Evolutionary conservation across 345 rosid genomes (phyloP).

Genomic region (Arabidopsis suecica): DNA sequence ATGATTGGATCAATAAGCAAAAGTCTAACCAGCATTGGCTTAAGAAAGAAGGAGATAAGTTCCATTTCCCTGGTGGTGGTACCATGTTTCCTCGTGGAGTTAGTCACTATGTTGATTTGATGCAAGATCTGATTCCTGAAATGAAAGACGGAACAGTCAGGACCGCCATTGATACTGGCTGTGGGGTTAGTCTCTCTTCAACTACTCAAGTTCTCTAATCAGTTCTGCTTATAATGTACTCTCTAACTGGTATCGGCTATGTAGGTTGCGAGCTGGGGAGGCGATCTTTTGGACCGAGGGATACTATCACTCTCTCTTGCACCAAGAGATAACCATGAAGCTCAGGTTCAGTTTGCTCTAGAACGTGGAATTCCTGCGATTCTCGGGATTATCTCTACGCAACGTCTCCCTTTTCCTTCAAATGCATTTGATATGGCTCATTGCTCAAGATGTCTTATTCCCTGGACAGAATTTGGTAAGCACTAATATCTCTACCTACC

Average conservation of each 20-base stretch:
- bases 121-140: conserved; percentile 91
- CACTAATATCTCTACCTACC: background rate
- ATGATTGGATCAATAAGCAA: conserved; percentile 95
- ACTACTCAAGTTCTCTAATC: background rate
- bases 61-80: conserved; percentile 96
- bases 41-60: conserved; percentile 90
- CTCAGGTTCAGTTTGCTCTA: conserved; percentile 96
- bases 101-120: conserved; percentile 85
- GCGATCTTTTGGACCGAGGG: conserved; percentile 90
- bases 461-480: conserved; percentile 99
- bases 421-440: conserved; percentile 98
- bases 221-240: background rate
- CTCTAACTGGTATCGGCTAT: no score
- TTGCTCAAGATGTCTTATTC: conserved; percentile 99
- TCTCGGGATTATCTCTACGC: conserved; percentile 94
- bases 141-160: conserved; percentile 91
- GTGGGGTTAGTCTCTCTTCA: conserved; percentile 71
- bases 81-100: conserved; percentile 98
- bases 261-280: conserved; percentile 99
- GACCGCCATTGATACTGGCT: conserved; percentile 96
- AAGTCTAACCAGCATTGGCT: conserved; percentile 99
- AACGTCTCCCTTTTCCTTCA: conserved; percentile 96
- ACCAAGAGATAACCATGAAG: conserved; percentile 99
- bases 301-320: conserved; percentile 95
- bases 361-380: conserved; percentile 99